These are phyloP conservation scores for Termitomyces sp. DNA, from an alignment of 768 basidiomycete species.

Conservation along the genomic window DNA sequence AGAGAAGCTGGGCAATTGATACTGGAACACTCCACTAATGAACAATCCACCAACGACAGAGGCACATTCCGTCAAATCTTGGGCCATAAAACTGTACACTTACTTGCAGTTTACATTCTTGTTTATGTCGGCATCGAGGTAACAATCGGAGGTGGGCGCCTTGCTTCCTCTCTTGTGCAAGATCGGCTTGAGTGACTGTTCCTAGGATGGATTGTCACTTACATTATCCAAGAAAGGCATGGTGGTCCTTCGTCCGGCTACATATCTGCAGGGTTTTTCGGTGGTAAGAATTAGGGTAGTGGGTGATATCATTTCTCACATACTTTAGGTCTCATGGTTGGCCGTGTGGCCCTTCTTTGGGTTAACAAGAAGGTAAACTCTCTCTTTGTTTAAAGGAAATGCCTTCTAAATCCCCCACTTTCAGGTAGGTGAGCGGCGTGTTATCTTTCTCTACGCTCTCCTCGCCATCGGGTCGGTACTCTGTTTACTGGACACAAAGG, in stretches of 20 bases:
- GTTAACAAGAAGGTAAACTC: not conserved
- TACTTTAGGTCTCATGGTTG: not conserved
- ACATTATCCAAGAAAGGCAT: constrained; percentile 29
- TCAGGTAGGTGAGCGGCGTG: constrained; percentile 49
- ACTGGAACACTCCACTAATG: constrained; percentile 20
- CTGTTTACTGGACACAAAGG: not conserved
- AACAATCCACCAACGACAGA: not conserved
- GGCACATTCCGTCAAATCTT: constrained; percentile 44
- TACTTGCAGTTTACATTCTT: constrained; percentile 56
- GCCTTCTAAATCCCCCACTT: not conserved
- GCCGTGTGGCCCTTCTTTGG: not conserved
- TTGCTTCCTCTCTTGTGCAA: not conserved
- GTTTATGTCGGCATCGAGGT: constrained; percentile 71
- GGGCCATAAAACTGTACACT: constrained; percentile 45
- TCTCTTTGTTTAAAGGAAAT: not conserved
- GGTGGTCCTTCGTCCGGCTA: constrained; percentile 29
- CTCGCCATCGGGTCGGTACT: constrained; percentile 41
- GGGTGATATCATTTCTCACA: constrained; percentile 35
- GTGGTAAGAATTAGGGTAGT: constrained; percentile 4
- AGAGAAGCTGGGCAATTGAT: constrained; percentile 39
- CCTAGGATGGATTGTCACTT: constrained; percentile 69
- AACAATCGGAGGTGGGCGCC: constrained; percentile 39
- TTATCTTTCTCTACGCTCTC: constrained; percentile 45
- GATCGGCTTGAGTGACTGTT: not conserved
- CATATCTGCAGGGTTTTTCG: constrained; percentile 22